These are phyloP conservation scores for Phytophthora ohioensis DNA, from an alignment of 352 stramenopile species.

Conservation along the genomic window DNA sequence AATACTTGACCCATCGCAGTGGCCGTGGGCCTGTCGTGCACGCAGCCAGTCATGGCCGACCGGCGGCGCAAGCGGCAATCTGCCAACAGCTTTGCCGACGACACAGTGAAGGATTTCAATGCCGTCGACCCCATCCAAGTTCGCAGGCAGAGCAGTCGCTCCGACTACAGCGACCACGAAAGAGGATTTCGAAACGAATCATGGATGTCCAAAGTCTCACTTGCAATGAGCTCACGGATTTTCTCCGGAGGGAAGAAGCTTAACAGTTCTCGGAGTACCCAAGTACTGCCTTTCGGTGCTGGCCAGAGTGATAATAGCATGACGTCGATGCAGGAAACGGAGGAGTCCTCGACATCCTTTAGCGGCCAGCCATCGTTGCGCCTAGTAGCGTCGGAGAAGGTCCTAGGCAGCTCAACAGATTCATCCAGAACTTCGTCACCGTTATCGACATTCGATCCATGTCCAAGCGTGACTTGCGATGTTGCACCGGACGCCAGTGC, in stretches of 20 bases:
- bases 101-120: constrained; percentile 48
- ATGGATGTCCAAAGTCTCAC: constrained; percentile 75
- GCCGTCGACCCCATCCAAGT: constrained; percentile 27
- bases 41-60: constrained; percentile 43
- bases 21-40: constrained; percentile 12
- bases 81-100: constrained; percentile 35
- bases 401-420: constrained; percentile 4
- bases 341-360: neutral
- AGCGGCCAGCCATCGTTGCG: constrained; percentile 6
- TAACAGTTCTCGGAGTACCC: constrained; percentile 60
- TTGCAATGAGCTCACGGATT: constrained; percentile 69
- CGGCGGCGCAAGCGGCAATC: constrained; percentile 49
- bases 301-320: constrained; percentile 20
- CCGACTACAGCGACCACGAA: constrained; percentile 28
- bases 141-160: constrained; percentile 29
- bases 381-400: constrained; percentile 22
- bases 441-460: constrained; percentile 26
- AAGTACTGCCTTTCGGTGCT: constrained; percentile 59
- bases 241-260: constrained; percentile 62
- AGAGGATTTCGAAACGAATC: constrained; percentile 47
- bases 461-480: constrained; percentile 48
- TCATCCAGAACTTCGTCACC: neutral
- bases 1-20: constrained; percentile 5
- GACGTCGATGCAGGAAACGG: constrained; percentile 8
- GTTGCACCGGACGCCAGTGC: constrained; percentile 37